Base-by-base conservation (phyloP, 2,329 filamentous ascomycete genomes). In the Piedraia hortae region DNA sequence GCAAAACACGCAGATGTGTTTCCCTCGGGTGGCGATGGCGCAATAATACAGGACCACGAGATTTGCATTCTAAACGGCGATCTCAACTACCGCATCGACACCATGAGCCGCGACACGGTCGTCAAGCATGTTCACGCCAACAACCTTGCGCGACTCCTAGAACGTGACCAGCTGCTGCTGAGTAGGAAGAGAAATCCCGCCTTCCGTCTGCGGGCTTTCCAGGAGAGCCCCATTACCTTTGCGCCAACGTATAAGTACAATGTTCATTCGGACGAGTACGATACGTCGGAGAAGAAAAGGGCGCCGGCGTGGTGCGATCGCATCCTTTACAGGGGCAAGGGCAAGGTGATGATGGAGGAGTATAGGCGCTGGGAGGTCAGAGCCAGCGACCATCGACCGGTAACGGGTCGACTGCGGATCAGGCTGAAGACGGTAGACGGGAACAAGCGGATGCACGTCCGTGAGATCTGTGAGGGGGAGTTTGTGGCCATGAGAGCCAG, bases 211-310 rank as follows among this genome's bases (percentile, higher is more conserved):
- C 67, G 80, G 10, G 70, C 75, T 0, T 93, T 97, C 43, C 66
- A 70, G n/a, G 85, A 97, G 46, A 56, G 70, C 24, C 73, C 72
- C 1, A 91, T 97, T 36, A 70, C 65, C 0, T 97, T 97, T 42
- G 69, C 77, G 5, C 85, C 85, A 1, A 97, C 85, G 0, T 97
- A 97, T 54, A 97, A 97, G 44, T 97, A 97, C 43, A 85, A 97
- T 35, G 77, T 93, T 1, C 80, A 80, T 9, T 88, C 77, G 0
- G 82, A 93, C 39, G 71, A 64, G 4, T 97, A 93, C 44, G 85
- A 97, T 42, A 71, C 73, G 1, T 40, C 36, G 18, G 85, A 97
- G 45, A 97, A 97, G 55, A 75, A 75, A 44, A 63, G 85, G 21
- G 71, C 75, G 11, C 85, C 85, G 0, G 85, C 85, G 1, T 97